phyloP scores from a whole-genome alignment of 345 rosid species.

The Brassica incana region DNA sequence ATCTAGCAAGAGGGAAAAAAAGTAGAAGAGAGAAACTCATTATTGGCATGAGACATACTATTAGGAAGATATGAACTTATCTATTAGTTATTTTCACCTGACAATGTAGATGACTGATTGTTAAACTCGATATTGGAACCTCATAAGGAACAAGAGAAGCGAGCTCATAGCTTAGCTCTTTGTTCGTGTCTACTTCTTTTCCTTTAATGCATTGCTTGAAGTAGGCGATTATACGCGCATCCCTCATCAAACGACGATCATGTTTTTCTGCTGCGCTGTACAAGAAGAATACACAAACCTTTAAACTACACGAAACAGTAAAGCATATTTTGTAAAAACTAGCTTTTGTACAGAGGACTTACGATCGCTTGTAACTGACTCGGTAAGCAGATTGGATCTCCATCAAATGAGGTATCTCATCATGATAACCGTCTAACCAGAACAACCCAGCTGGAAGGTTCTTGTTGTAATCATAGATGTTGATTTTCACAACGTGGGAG shows the following conservation, averaged over 20 bases:
- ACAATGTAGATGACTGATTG: constrained; percentile 74
- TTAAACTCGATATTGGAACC: constrained; percentile 75
- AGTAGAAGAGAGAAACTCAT: no score
- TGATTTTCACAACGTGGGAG: constrained; percentile 87
- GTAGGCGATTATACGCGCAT: constrained; percentile 72
- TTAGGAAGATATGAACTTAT: neutral
- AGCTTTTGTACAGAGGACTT: no score
- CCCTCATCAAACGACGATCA: constrained; percentile 70
- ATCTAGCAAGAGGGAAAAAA: constrained; percentile 69
- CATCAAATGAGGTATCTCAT: constrained; percentile 50
- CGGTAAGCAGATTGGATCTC: constrained; percentile 70
- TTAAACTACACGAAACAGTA: neutral
- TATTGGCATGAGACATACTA: constrained; percentile 15
- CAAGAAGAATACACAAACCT: constrained; percentile 10
- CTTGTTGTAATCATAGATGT: constrained; percentile 60
- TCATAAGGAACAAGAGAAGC: constrained; percentile 86
- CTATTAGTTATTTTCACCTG: constrained; percentile 49
- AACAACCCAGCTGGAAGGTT: constrained; percentile 80
- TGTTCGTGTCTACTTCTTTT: constrained; percentile 59
- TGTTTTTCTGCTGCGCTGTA: constrained; percentile 64
- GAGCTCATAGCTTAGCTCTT: constrained; percentile 81
- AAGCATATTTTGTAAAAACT: constrained; percentile 6
- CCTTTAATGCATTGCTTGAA: constrained; percentile 80
- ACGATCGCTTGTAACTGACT: constrained; percentile 75
- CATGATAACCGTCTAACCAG: constrained; percentile 59